Percentiles rank a stretch among this genome's conserved stretches.
Conservation (phyloP, 2,329 filamentous ascomycete genomes). For the Pseudogymnoascus sp. region DNA sequence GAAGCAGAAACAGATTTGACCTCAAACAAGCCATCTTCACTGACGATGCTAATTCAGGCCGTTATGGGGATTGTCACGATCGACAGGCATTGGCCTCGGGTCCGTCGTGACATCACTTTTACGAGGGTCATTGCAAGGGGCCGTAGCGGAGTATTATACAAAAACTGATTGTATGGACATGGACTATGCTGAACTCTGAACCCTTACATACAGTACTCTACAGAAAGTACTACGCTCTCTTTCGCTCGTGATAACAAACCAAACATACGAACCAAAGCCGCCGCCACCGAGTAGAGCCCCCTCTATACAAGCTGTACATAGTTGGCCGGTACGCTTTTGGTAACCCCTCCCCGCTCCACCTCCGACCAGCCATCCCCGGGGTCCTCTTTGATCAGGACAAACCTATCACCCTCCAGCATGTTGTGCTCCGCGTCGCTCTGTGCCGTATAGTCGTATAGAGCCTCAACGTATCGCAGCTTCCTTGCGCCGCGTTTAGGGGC, state of each 20-base stretch:
- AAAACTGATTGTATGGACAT: neutral
- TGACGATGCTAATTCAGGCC: slow-evolving; percentile 4
- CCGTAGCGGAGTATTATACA: neutral
- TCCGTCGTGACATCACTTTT: slow-evolving; percentile 2
- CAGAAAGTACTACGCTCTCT: neutral
- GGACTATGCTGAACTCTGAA: neutral
- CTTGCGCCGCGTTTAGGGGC: slow-evolving; percentile 86
- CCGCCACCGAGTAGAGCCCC: neutral
- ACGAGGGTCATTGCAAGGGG: neutral
- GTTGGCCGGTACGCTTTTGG: slow-evolving; percentile 85
- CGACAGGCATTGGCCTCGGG: neutral
- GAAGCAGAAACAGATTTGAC: neutral
- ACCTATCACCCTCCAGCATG: slow-evolving; percentile 84
- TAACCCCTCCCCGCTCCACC: slow-evolving; percentile 82
- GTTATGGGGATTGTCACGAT: neutral
- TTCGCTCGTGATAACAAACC: neutral
- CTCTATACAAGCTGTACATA: slow-evolving; percentile 58
- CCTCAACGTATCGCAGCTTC: slow-evolving; percentile 88
- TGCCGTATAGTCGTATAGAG: slow-evolving; percentile 83
- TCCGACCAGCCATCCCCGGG: slow-evolving; percentile 93
- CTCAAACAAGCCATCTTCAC: slow-evolving; percentile 1
- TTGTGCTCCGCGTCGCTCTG: slow-evolving; percentile 79
- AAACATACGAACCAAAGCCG: too few species aligned
- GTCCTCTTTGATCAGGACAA: slow-evolving; percentile 82
- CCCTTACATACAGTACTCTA: slow-evolving; percentile 4